Conservation (phyloP, 176 grass and related monocot genomes). For the Oryza meridionalis region DNA sequence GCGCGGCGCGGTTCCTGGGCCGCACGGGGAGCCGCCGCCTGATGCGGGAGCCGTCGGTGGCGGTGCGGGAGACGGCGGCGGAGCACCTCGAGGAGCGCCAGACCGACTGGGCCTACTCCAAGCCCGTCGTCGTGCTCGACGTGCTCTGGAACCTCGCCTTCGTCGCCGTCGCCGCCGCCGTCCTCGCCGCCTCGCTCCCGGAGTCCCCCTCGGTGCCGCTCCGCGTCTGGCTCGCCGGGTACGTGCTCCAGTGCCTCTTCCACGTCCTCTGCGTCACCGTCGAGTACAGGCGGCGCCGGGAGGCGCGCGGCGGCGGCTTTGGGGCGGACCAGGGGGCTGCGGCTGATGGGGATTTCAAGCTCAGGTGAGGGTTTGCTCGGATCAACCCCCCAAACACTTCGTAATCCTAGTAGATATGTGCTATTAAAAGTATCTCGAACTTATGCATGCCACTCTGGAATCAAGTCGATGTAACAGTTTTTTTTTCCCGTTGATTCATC, state of each 20-base stretch:
- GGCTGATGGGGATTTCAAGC: constrained; percentile 53
- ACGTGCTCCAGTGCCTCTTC: constrained; percentile 66
- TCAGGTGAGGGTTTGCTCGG: constrained; percentile 47
- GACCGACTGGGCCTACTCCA: constrained; percentile 88
- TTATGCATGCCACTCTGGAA: background rate
- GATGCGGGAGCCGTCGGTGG: constrained; percentile 78
- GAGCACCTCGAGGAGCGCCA: constrained; percentile 78
- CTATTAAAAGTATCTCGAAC: background rate
- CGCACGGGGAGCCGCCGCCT: constrained; percentile 67
- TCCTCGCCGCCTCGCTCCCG: constrained; percentile 45
- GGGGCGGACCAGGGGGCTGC: constrained; percentile 24
- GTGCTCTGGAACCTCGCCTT: constrained; percentile 81
- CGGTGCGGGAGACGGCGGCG: constrained; percentile 69
- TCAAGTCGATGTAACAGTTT: constrained; percentile 2
- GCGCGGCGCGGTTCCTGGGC: constrained; percentile 70
- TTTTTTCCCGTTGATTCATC: background rate
- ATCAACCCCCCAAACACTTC: background rate
- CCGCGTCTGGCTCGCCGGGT: constrained; percentile 59
- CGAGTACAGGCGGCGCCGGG: constrained; percentile 54
- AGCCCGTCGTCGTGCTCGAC: constrained; percentile 84
- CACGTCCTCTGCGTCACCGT: constrained; percentile 67
- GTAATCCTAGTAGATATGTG: background rate
- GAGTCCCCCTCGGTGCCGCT: constrained; percentile 57
- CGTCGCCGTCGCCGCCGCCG: constrained; percentile 59
- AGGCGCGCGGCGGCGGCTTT: background rate